A percentile compares a stretch with the other conserved stretches of the same genome.
phyloP scores from a whole-genome alignment of 2,329 filamentous ascomycete genomes.

The Penicillium sp. region DNA sequence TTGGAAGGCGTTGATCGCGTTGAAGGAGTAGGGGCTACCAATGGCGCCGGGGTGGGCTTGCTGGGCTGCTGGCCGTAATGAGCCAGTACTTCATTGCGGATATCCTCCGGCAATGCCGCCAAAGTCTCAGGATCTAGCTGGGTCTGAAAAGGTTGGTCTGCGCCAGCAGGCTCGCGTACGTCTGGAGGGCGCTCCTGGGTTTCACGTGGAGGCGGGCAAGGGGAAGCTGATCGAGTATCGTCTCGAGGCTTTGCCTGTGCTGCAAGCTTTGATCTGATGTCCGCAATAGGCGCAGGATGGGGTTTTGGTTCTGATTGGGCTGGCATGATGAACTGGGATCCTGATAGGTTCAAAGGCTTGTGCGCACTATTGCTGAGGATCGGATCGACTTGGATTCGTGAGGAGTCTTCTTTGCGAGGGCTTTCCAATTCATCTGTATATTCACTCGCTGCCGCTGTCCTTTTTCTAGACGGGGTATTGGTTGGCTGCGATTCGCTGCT shows the following conservation, averaged over 20 bases:
- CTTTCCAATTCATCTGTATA: slow-evolving; percentile 52
- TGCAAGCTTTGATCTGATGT: slow-evolving; percentile 76
- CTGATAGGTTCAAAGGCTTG: slow-evolving; percentile 72
- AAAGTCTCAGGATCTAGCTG: slow-evolving; percentile 61
- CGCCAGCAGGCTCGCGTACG: too few species aligned
- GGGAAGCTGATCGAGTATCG: slow-evolving; percentile 29
- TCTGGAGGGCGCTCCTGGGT: neutral
- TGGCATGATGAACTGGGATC: slow-evolving; percentile 94
- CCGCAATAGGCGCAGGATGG: slow-evolving; percentile 75
- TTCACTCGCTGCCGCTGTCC: slow-evolving; percentile 23
- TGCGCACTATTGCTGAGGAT: slow-evolving; percentile 43
- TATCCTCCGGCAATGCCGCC: slow-evolving; percentile 76
- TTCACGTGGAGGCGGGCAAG: slow-evolving; percentile 29
- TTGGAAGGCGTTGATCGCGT: neutral
- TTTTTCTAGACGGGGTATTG: slow-evolving; percentile 32
- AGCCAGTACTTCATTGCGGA: slow-evolving; percentile 70
- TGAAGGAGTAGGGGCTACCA: slow-evolving; percentile 12
- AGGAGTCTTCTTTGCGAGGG: slow-evolving; percentile 38
- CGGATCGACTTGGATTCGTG: slow-evolving; percentile 31
- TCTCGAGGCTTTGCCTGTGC: slow-evolving; percentile 50
- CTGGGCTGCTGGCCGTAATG: neutral
- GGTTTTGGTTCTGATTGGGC: slow-evolving; percentile 74
- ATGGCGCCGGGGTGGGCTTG: slow-evolving; percentile 9
- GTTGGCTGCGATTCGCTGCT: slow-evolving; percentile 77
- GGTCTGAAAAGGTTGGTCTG: neutral